phyloP scores from a whole-genome alignment of 2,329 filamentous ascomycete species.

The Venturia aucupariae region DNA sequence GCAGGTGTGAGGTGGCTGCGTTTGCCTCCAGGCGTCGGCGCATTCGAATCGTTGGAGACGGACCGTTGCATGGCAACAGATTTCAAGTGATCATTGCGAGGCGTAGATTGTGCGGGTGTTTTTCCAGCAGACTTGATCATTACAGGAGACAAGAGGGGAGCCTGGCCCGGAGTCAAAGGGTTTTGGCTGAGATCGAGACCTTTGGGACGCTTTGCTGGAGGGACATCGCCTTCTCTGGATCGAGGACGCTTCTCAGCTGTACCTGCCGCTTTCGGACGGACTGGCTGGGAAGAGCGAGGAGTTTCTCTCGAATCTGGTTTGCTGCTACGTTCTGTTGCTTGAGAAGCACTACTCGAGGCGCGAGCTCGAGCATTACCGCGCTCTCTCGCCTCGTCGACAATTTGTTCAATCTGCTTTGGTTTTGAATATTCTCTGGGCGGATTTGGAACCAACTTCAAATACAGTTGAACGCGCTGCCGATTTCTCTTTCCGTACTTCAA shows the following conservation, averaged over 20 bases:
- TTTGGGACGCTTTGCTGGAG: constrained; percentile 20
- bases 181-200: constrained; percentile 21
- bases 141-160: constrained; percentile 23
- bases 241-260: constrained; percentile 27
- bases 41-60: constrained; percentile 19
- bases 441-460: constrained; percentile 25
- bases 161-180: constrained; percentile 25
- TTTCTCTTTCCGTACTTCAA: constrained; percentile 44
- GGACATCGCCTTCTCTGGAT: constrained; percentile 22
- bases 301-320: background rate
- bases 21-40: constrained; percentile 10
- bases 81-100: constrained; percentile 9
- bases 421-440: constrained; percentile 18
- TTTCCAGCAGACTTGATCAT: constrained; percentile 17
- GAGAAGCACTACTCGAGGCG: constrained; percentile 1
- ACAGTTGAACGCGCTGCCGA: constrained; percentile 35
- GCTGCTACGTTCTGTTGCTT: background rate
- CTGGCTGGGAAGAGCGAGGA: background rate
- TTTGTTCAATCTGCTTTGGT: constrained; percentile 23
- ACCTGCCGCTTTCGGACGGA: background rate
- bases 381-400: constrained; percentile 14
- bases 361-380: constrained; percentile 5
- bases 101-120: background rate
- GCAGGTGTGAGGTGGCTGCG: background rate
- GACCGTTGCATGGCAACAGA: constrained; percentile 26